phyloP scores from a whole-genome alignment of 192 early-diverging fungal species.

The Phycomyces nitens region DNA sequence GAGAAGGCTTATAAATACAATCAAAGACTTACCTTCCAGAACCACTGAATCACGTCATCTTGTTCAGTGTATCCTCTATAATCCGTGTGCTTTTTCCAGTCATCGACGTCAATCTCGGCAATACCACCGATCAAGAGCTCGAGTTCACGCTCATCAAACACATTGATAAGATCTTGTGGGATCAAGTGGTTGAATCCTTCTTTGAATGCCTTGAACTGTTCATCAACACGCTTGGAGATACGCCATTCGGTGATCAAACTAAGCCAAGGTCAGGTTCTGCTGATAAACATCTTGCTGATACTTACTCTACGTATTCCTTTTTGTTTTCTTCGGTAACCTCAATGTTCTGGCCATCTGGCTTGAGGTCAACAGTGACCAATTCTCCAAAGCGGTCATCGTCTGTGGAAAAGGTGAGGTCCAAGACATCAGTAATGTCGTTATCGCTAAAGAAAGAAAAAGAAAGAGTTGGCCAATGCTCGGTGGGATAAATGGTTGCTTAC shows the following conservation, averaged over 20 bases:
- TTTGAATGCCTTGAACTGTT: conserved; percentile 94
- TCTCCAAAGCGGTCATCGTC: conserved; percentile 94
- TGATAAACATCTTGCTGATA: neutral
- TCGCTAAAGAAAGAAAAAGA: conserved; percentile 67
- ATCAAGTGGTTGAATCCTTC: conserved; percentile 95
- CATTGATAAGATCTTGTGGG: conserved; percentile 89
- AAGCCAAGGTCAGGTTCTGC: no score
- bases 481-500: no score
- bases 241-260: conserved; percentile 83
- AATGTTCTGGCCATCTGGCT: conserved; percentile 83
- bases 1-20: no score
- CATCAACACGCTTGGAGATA: conserved; percentile 86
- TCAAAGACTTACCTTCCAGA: conserved; percentile 71
- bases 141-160: conserved; percentile 97
- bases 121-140: conserved; percentile 96
- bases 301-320: conserved; percentile 85
- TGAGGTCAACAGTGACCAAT: conserved; percentile 83
- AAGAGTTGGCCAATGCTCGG: no score
- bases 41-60: conserved; percentile 93
- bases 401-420: conserved; percentile 88
- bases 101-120: conserved; percentile 93
- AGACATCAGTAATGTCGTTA: conserved; percentile 82
- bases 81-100: conserved; percentile 99
- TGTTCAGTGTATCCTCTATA: conserved; percentile 97
- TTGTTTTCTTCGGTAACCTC: conserved; percentile 97